Conservation (phyloP, 805 yeast genomes). For the Starmerella sirachaensis region DNA sequence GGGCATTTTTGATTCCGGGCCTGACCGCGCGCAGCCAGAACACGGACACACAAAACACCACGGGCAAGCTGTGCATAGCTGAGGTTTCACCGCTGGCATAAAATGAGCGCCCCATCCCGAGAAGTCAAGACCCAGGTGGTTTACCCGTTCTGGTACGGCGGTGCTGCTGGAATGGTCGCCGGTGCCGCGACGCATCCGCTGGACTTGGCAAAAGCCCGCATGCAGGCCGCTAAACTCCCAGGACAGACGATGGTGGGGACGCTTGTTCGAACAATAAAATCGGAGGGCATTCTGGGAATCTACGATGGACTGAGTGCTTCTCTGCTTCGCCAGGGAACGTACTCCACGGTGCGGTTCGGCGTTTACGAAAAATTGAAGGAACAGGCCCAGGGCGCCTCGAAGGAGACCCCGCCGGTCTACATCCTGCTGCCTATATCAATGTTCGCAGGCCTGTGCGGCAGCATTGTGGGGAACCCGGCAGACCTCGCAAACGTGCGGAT, state of each 20-base stretch:
- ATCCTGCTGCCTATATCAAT: constrained; percentile 64
- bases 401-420: constrained; percentile 41
- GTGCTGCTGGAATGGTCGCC: constrained; percentile 33
- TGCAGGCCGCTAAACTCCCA: constrained; percentile 63
- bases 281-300: constrained; percentile 52
- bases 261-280: constrained; percentile 44
- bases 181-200: constrained; percentile 52
- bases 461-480: constrained; percentile 76
- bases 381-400: constrained; percentile 9
- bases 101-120: no score
- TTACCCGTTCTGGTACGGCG: constrained; percentile 34
- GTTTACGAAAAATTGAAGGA: constrained; percentile 70
- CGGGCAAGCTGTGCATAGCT: no score
- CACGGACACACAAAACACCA: no score
- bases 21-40: no score
- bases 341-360: constrained; percentile 77
- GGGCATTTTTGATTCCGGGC: no score
- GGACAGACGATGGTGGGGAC: constrained; percentile 53
- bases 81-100: no score
- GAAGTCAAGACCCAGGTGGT: constrained; percentile 5
- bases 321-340: constrained; percentile 72
- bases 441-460: constrained; percentile 78
- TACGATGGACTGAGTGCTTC: constrained; percentile 78
- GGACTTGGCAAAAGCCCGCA: constrained; percentile 74
- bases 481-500: constrained; percentile 80